phyloP scores from a whole-genome alignment of 306 rosid genomes.

The Rosa rugosa region DNA sequence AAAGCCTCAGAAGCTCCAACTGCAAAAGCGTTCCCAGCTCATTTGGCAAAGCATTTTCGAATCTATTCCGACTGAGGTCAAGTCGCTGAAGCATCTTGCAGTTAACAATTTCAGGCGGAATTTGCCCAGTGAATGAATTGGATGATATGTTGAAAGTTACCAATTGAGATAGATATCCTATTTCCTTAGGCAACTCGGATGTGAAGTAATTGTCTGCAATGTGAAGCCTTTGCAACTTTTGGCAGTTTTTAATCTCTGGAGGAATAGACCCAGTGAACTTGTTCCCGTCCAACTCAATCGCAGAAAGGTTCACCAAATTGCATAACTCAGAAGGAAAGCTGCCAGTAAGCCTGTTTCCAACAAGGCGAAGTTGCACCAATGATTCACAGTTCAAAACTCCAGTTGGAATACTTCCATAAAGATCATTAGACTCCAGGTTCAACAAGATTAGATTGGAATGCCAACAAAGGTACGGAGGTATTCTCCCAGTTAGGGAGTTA shows the following conservation, averaged over 20 bases:
- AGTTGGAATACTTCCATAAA: constrained; percentile 65
- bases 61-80: constrained; percentile 74
- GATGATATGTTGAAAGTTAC: constrained; percentile 86
- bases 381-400: constrained; percentile 62
- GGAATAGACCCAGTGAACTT: constrained; percentile 78
- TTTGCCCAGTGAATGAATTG: constrained; percentile 58
- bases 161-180: constrained; percentile 74
- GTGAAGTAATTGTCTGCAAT: constrained; percentile 74
- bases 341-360: constrained; percentile 69
- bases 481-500: constrained; percentile 62
- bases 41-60: constrained; percentile 57
- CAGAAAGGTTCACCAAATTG: constrained; percentile 62
- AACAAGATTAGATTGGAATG: constrained; percentile 59
- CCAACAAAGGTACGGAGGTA: constrained; percentile 77
- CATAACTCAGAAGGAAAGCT: constrained; percentile 77
- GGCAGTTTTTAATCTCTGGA: constrained; percentile 58
- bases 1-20: constrained; percentile 80
- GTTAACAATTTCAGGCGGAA: constrained; percentile 61
- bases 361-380: constrained; percentile 64
- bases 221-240: constrained; percentile 81
- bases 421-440: constrained; percentile 62
- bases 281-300: constrained; percentile 75
- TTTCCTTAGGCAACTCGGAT: constrained; percentile 75
- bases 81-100: constrained; percentile 88
- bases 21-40: constrained; percentile 79